These are phyloP conservation scores for Rhynchosporium secalis DNA, from an alignment of 2,329 filamentous ascomycete genomes.

Conservation along the genomic window DNA sequence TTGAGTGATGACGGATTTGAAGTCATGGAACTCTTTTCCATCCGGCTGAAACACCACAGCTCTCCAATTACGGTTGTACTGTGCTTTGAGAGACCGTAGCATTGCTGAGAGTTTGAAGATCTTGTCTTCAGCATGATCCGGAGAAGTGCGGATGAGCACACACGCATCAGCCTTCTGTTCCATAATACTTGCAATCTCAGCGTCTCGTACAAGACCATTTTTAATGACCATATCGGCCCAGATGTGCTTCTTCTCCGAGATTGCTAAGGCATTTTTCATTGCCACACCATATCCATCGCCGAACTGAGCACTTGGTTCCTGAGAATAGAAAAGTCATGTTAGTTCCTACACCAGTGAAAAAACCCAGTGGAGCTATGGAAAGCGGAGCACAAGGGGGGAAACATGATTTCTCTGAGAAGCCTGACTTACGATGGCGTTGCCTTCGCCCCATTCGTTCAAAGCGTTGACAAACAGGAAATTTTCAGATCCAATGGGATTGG, in stretches of 20 bases:
- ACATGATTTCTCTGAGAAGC: too few relatives aligned
- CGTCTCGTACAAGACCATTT: background rate
- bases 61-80: slow-evolving; percentile 19
- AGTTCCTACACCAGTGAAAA: background rate
- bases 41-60: slow-evolving; percentile 10
- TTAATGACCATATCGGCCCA: slow-evolving; percentile 15
- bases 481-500: slow-evolving; percentile 22
- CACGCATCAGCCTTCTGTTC: slow-evolving; percentile 14
- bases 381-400: too few relatives aligned
- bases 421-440: slow-evolving; percentile 13
- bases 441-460: slow-evolving; percentile 24
- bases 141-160: slow-evolving; percentile 15
- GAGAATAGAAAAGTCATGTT: background rate
- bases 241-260: slow-evolving; percentile 16
- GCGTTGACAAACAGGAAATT: slow-evolving; percentile 25
- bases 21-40: slow-evolving; percentile 4
- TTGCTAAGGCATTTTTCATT: slow-evolving; percentile 19
- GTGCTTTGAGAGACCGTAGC: slow-evolving; percentile 20
- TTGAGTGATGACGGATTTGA: slow-evolving; percentile 5
- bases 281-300: slow-evolving; percentile 21
- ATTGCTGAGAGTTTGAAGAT: slow-evolving; percentile 20
- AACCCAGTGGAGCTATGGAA: too few relatives aligned
- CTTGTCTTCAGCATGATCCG: slow-evolving; percentile 5
- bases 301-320: slow-evolving; percentile 22
- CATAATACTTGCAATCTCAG: background rate